A percentile compares a stretch with the other conserved stretches of the same genome.
Conservation (phyloP, 225 moss, liverwort and hornwort genomes). For the Neckera pumila region DNA sequence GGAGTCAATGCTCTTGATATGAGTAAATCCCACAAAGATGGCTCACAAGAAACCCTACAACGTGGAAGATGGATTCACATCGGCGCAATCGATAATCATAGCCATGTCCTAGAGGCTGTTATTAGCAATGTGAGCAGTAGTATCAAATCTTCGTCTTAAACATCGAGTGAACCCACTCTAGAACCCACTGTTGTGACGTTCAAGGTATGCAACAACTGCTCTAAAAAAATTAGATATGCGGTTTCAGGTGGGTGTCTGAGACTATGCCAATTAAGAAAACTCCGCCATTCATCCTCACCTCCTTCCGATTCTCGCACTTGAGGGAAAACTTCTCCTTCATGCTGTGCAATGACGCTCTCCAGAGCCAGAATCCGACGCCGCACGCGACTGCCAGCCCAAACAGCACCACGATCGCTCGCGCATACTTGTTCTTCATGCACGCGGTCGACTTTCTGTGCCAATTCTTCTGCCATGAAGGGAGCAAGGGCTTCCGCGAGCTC, state of each 20-base stretch:
- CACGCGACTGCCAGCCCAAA: constrained; percentile 36
- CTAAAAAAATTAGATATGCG: background rate
- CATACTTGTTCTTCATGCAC: constrained; percentile 12
- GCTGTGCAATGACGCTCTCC: constrained; percentile 15
- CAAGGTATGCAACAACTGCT: background rate
- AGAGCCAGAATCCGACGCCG: constrained; percentile 44
- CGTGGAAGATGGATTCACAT: no score
- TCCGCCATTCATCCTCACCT: constrained; percentile 18
- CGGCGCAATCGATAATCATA: background rate
- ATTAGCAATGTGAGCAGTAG: background rate
- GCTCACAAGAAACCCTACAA: background rate
- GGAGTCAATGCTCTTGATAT: background rate
- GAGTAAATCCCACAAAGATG: background rate
- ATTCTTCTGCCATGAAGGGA: constrained; percentile 6
- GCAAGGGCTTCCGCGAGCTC: background rate
- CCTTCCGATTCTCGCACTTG: constrained; percentile 60
- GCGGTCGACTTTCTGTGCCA: constrained; percentile 8
- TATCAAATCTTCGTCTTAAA: background rate
- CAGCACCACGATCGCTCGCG: constrained; percentile 28
- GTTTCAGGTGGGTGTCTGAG: background rate
- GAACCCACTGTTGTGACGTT: background rate
- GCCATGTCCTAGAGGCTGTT: background rate
- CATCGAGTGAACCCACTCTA: background rate
- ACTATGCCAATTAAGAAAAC: background rate
- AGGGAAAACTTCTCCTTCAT: constrained; percentile 35